A percentile compares a stretch with the other conserved stretches of the same genome.
These are phyloP conservation scores for Chrysanthemum makinoi DNA, from an alignment of 129 eudicot species.

Conservation along the genomic window DNA sequence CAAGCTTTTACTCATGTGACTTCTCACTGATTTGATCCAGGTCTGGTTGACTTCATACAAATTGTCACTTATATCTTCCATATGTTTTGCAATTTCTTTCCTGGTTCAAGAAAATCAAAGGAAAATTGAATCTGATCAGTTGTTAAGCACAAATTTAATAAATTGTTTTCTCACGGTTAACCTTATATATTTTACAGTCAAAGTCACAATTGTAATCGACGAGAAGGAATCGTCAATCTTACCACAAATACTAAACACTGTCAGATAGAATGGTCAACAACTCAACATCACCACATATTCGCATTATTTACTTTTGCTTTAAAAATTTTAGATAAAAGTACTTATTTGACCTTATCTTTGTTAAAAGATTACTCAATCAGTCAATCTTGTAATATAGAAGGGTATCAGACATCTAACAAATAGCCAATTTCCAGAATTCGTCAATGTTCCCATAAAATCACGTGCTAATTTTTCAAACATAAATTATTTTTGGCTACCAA, in stretches of 20 bases:
- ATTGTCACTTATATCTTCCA: conserved; percentile 72
- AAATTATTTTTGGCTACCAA: no score
- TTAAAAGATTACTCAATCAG: no score
- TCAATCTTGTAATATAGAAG: no score
- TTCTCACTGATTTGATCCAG: conserved; percentile 83
- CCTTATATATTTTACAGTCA: no score
- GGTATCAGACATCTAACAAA: neutral
- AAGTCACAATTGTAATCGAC: neutral
- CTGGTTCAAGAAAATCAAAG: conserved; percentile 5
- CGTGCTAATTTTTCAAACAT: neutral
- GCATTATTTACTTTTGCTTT: no score
- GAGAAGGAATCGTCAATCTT: neutral
- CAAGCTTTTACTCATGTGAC: conserved; percentile 55
- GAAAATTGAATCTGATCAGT: no score
- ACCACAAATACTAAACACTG: no score
- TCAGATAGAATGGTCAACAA: neutral
- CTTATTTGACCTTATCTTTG: neutral
- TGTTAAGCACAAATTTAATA: no score
- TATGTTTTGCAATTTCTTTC: conserved; percentile 57
- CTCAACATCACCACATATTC: neutral
- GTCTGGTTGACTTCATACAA: conserved; percentile 78
- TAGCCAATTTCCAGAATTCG: neutral
- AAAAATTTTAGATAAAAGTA: neutral
- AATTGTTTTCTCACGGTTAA: no score
- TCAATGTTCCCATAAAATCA: neutral